Evolutionary conservation across 2,329 filamentous ascomycete genomes (phyloP), one percentile per base, ranked within the genome.

Genomic region (Madurella mycetomatis): DNA sequence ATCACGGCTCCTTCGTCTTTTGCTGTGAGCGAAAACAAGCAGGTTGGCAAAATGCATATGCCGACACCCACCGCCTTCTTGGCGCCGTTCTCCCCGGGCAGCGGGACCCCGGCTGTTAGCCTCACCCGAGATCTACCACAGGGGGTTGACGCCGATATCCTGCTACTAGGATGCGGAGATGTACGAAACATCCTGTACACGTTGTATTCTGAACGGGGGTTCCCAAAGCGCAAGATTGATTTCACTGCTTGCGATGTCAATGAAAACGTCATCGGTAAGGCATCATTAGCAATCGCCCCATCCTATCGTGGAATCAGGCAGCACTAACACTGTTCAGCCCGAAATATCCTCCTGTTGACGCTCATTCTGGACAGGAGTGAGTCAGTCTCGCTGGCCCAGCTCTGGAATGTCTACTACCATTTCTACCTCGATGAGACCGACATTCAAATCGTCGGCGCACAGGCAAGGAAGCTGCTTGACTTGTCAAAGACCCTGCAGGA

Each of bases 341-440:
- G 82, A 2, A 84, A 85, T 62, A 64, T 78, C 31, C 57, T 84
- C 2, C 65, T 83, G 0, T 68, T 82, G 32, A 76, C 76, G 0
- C 64, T 84, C 2, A 65, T 84, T 40, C 47, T 78, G 7, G 77
- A 80, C n/a, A 62, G 69, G 30, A 54, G 64, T 7, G 54, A 67
- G 0, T 59, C 56, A 5, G 58, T 18, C 41, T 65, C 25, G 55
- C 62, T 12, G 48, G 64, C 71, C 1, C 49, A 61, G 8, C 65
- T 78, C 3, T 84, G 80, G 80, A 73, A 79, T 53, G 67, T 80
- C 37, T 85, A 81, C 66, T 83, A 83, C 64, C 72, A 83, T 58
- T 61, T 79, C 4, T 73, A 72, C 39, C 56, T 85, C 5, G 70
- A 74, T 46, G 57, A 68, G 0, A 43, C 65, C 2, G 69, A 74